Percentiles rank a stretch among this genome's conserved stretches.
phyloP scores from a whole-genome alignment of 345 rosid species.

The Alliaria petiolata region DNA sequence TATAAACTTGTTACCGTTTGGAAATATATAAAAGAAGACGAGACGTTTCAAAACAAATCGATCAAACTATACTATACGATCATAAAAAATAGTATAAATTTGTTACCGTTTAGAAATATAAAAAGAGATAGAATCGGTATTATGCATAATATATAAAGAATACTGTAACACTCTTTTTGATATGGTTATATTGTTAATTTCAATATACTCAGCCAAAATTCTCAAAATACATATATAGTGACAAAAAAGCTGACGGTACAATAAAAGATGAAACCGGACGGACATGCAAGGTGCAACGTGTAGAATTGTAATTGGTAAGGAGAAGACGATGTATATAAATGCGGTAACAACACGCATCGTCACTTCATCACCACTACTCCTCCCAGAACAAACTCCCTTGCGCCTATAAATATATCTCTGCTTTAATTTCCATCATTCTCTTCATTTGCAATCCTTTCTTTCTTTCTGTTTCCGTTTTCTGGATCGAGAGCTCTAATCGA shows the following conservation, averaged over 20 bases:
- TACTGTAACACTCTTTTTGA: too few species aligned
- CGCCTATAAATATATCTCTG: conserved; percentile 14
- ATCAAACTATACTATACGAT: too few species aligned
- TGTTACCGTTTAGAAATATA: too few species aligned
- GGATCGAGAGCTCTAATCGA: conserved; percentile 8
- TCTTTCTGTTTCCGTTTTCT: neutral
- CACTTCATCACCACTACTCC: conserved; percentile 32
- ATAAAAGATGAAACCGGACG: neutral
- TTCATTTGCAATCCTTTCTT: conserved; percentile 8
- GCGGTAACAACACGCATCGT: conserved; percentile 23
- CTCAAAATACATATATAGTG: too few species aligned
- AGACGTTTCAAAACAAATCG: too few species aligned
- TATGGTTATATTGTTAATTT: too few species aligned
- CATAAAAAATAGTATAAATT: too few species aligned
- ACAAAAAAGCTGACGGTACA: neutral
- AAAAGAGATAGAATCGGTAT: too few species aligned
- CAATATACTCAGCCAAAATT: too few species aligned
- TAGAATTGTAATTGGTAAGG: neutral
- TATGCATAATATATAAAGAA: too few species aligned
- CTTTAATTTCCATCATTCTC: conserved; percentile 10
- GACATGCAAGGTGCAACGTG: conserved; percentile 14
- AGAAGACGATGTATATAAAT: neutral
- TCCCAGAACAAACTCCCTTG: neutral
- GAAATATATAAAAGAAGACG: too few species aligned
- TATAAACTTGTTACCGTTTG: too few species aligned